phyloP scores from a whole-genome alignment of 805 yeast genomes.

The Barnettozyma botsteinii region DNA sequence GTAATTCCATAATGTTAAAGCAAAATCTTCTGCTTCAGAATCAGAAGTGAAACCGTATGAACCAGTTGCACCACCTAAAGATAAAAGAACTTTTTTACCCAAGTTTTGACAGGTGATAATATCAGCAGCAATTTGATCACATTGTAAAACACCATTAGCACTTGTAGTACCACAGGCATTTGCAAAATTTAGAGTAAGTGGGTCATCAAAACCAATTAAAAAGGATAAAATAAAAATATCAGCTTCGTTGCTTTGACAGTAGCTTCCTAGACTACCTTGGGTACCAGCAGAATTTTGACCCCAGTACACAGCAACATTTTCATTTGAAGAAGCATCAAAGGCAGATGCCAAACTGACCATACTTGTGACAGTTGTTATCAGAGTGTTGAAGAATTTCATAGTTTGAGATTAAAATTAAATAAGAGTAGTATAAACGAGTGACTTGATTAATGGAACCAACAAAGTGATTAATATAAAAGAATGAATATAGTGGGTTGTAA shows the following conservation, averaged over 20 bases:
- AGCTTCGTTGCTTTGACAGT: conserved; percentile 64
- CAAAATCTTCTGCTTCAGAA: conserved; percentile 63
- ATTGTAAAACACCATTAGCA: conserved; percentile 38
- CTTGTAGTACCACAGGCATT: conserved; percentile 36
- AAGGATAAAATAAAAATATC: conserved; percentile 73
- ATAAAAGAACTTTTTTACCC: conserved; percentile 77
- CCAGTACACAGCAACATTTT: conserved; percentile 80
- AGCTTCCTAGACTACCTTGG: conserved; percentile 39
- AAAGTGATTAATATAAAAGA: too few species aligned
- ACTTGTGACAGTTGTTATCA: conserved; percentile 10
- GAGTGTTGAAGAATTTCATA: conserved; percentile 8
- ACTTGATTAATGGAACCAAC: too few species aligned
- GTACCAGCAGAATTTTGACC: conserved; percentile 77
- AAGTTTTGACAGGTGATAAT: conserved; percentile 69
- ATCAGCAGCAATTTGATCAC: conserved; percentile 59
- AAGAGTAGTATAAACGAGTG: too few species aligned
- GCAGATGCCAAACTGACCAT: conserved; percentile 7
- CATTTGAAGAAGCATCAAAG: conserved; percentile 35
- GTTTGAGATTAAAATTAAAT: neutral
- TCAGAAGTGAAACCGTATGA: conserved; percentile 84
- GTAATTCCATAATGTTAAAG: conserved; percentile 53
- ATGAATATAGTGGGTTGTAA: too few species aligned
- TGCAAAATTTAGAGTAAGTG: conserved; percentile 50
- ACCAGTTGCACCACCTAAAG: conserved; percentile 72
- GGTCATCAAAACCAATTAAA: conserved; percentile 43